Base-by-base conservation (phyloP, 129 eudicot genomes). In the Ambrosia trifida region DNA sequence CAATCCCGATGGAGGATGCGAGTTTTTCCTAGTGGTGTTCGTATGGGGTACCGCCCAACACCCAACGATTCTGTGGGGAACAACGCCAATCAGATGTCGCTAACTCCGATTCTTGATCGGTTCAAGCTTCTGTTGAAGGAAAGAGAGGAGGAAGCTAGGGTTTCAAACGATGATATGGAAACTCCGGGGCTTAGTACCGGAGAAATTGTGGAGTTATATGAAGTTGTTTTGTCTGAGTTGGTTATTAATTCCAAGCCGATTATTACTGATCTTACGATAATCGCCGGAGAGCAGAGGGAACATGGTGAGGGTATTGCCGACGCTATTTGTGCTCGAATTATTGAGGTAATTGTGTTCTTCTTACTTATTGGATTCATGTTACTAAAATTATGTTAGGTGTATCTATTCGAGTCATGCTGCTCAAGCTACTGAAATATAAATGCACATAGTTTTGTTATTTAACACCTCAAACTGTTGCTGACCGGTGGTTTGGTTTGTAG, bases 191-290 rank as follows among this genome's bases (percentile, higher is more conserved):
- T 74, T 66, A 74, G 57, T 43, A 79, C 82, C 2, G 87, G 83
- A 50, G 98, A 86, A 38, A 82, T 92, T 68, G 95, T 85, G 13
- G 76, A 83, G 73, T 43, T 85, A 16, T 92, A 92, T 56, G 95
- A 92, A 50, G 56, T 66, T 24, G 76, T 89, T 46, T 53, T 92
- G 36, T 71, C 88, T 40, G 95, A 89, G 51, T 84, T 92, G 44
- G 72, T 88, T 14, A 72, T 89, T 13, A 92, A 92, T 83, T 92
- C 96, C 76, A 92, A 92, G 83, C 98, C 96, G 8, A 82, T 92
- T 12, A 92, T 92, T 56, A 89, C 96, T 54, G 98, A 92, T 83
- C 96, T 92, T 69, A 92, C 98, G 0, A 89, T 89, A 4, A 87
- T 92, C 41, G 96, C 98, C 18, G 98, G 98, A 7, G 98, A 89